Evolutionary conservation across 441 rosid genomes (phyloP).

Genomic region (Geranium incanum): DNA sequence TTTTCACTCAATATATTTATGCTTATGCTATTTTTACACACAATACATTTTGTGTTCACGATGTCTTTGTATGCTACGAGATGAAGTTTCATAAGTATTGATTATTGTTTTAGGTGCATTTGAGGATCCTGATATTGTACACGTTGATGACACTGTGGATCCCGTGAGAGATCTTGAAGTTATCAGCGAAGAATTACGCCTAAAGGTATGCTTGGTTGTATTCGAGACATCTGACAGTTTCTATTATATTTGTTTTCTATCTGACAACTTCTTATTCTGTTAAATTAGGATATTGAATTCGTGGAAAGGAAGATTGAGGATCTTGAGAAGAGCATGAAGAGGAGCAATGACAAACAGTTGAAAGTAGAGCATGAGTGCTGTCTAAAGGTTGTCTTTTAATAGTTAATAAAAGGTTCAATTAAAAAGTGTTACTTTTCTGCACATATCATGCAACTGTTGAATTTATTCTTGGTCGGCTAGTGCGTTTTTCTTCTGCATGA

Average conservation of each 20-base stretch:
- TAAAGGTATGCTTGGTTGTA: conserved; percentile 46
- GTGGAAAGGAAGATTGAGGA: conserved; percentile 75
- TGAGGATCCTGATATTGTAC: conserved; percentile 91
- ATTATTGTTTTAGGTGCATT: conserved; percentile 62
- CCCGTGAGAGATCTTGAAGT: conserved; percentile 94
- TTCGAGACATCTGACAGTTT: neutral
- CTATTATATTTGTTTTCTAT: neutral
- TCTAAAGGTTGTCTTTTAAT: conserved; percentile 44
- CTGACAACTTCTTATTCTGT: neutral
- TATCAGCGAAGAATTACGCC: conserved; percentile 73
- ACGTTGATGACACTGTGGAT: conserved; percentile 86
- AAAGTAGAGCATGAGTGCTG: conserved; percentile 80
- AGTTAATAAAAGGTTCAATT: neutral
- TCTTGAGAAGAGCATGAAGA: conserved; percentile 94
- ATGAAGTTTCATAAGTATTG: neutral
- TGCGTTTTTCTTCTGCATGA: neutral
- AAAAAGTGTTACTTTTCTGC: conserved; percentile 14
- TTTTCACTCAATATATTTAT: neutral
- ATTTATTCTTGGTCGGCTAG: neutral
- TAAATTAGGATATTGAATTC: conserved; percentile 74
- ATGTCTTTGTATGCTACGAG: too few species aligned
- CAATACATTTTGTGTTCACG: too few species aligned
- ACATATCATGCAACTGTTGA: neutral
- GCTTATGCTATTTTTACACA: neutral
- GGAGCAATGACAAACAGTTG: conserved; percentile 94